Evolutionary conservation across 345 rosid species (phyloP).

Genomic region (Citrus trifoliata): DNA sequence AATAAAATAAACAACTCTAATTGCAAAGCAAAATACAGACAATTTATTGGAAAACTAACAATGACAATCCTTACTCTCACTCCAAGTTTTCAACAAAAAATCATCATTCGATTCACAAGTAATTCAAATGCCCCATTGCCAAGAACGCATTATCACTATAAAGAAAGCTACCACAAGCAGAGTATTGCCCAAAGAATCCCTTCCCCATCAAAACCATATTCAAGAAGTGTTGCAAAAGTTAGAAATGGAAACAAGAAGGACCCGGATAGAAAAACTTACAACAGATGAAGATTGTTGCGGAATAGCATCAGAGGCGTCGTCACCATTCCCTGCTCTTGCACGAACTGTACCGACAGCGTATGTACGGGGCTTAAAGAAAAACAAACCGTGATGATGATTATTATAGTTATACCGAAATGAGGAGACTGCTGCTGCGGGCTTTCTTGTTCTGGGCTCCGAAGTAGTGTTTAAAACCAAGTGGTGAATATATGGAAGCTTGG

Average conservation of each 20-base stretch:
- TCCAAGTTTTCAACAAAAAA: neutral
- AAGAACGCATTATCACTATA: neutral
- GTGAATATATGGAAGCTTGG: slow-evolving; percentile 33
- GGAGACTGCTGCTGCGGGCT: slow-evolving; percentile 19
- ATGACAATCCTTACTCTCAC: neutral
- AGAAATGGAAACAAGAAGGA: neutral
- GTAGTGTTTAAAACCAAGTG: neutral
- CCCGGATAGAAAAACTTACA: slow-evolving; percentile 38
- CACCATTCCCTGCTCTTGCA: slow-evolving; percentile 31
- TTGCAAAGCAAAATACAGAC: neutral
- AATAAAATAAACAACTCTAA: neutral
- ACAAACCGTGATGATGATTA: slow-evolving; percentile 15
- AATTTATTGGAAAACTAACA: neutral
- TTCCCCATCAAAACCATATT: neutral
- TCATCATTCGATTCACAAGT: neutral
- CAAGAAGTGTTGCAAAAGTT: neutral
- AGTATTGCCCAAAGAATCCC: neutral
- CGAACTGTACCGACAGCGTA: slow-evolving; percentile 19
- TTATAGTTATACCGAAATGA: slow-evolving; percentile 12
- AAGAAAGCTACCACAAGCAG: neutral
- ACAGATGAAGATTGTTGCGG: slow-evolving; percentile 33
- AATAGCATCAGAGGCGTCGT: slow-evolving; percentile 32
- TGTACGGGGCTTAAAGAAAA: slow-evolving; percentile 20
- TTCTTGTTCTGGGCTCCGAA: slow-evolving; percentile 29
- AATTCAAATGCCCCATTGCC: neutral